Conservation (phyloP, 179 eudicot genomes). For the Beta corolliflora region DNA sequence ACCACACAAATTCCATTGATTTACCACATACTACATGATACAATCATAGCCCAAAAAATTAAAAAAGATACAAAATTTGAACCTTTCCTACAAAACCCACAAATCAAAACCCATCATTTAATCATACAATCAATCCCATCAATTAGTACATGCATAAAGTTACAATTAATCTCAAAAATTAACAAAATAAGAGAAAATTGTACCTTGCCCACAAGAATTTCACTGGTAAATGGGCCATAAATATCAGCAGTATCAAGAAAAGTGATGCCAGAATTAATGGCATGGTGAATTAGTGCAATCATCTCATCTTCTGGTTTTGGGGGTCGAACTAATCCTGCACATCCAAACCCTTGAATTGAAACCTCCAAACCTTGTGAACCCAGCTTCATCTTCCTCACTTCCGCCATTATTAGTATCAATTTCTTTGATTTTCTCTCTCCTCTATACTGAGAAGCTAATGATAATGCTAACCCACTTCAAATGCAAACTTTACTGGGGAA, state of each 20-base stretch:
- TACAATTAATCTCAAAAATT: neutral
- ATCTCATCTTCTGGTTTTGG: slow-evolving; percentile 31
- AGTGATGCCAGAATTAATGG: slow-evolving; percentile 37
- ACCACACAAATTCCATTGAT: slow-evolving; percentile 9
- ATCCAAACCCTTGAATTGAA: slow-evolving; percentile 38
- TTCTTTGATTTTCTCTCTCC: neutral
- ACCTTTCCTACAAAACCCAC: neutral
- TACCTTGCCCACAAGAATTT: slow-evolving; percentile 34
- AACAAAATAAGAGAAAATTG: neutral
- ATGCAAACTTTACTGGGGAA: neutral
- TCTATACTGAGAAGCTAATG: no score
- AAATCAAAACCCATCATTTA: neutral
- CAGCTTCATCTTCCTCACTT: slow-evolving; percentile 29
- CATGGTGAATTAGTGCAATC: slow-evolving; percentile 29
- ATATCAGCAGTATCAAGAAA: slow-evolving; percentile 34
- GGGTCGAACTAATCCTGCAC: slow-evolving; percentile 17
- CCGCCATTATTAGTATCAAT: slow-evolving; percentile 5
- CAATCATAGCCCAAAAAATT: neutral
- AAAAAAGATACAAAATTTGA: neutral
- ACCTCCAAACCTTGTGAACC: slow-evolving; percentile 38
- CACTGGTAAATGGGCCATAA: slow-evolving; percentile 31
- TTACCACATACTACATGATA: neutral
- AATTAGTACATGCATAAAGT: neutral
- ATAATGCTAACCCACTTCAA: no score
- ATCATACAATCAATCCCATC: neutral